These are phyloP conservation scores for Diaporthe batatas DNA, from an alignment of 2,329 filamentous ascomycete genomes.

Conservation along the genomic window DNA sequence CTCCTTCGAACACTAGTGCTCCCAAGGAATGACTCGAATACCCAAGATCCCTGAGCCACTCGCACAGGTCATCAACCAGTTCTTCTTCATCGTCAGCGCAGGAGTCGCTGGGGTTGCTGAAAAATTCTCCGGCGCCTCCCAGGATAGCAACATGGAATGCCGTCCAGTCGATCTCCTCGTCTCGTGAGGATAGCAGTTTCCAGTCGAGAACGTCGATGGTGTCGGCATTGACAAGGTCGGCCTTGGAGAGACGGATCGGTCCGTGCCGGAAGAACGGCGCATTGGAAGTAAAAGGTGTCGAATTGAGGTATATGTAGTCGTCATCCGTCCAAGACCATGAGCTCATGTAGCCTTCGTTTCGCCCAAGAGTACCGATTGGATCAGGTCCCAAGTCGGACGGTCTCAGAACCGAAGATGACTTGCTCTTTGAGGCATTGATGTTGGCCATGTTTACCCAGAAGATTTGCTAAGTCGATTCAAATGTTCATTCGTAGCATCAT, in stretches of 20 bases:
- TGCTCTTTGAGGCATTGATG: background rate
- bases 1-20: background rate
- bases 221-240: background rate
- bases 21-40: background rate
- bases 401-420: background rate
- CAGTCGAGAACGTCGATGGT: too few relatives aligned
- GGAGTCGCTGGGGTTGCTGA: background rate
- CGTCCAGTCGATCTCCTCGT: background rate
- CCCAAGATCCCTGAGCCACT: background rate
- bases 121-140: background rate
- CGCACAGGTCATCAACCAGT: background rate
- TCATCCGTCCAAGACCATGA: background rate
- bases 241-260: background rate
- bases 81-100: background rate
- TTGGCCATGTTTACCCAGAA: background rate
- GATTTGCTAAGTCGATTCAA: too few relatives aligned
- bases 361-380: background rate
- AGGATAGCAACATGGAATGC: background rate
- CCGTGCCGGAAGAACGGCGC: background rate
- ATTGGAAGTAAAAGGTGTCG: background rate
- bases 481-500: background rate
- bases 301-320: background rate
- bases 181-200: background rate
- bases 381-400: background rate
- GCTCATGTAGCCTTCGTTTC: background rate